These are phyloP conservation scores for Glaciozyma antarctica DNA, from an alignment of 768 basidiomycete species.

Conservation along the genomic window DNA sequence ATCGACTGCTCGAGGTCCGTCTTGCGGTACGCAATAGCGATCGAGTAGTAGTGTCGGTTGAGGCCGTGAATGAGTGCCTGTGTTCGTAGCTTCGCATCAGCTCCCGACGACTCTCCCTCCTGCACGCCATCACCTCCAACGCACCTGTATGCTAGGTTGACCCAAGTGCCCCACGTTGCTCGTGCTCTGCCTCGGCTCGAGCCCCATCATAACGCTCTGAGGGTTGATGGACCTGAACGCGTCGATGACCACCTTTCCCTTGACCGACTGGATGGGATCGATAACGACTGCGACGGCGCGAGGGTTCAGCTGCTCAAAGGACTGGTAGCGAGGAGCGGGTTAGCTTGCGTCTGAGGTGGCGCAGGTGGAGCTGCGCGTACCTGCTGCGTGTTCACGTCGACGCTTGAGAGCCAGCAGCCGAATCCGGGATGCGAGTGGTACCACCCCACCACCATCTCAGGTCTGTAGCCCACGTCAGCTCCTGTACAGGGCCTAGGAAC, in stretches of 20 bases:
- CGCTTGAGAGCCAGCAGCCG: slow-evolving; percentile 97
- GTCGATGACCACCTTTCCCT: slow-evolving; percentile 93
- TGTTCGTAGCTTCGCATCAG: not conserved
- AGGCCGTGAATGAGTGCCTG: slow-evolving; percentile 66
- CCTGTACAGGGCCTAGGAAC: not conserved
- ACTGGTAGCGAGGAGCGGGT: slow-evolving; percentile 47
- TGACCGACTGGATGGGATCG: slow-evolving; percentile 98
- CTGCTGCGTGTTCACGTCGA: slow-evolving; percentile 98
- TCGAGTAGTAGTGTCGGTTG: slow-evolving; percentile 96
- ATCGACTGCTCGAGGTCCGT: slow-evolving; percentile 96
- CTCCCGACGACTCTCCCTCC: not conserved
- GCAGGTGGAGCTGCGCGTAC: slow-evolving; percentile 43
- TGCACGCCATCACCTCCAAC: not conserved
- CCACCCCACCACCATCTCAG: slow-evolving; percentile 99
- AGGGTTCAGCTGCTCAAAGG: slow-evolving; percentile 85
- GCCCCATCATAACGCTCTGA: slow-evolving; percentile 71
- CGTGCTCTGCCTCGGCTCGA: slow-evolving; percentile 92
- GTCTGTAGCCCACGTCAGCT: slow-evolving; percentile 45
- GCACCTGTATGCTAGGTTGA: slow-evolving; percentile 91
- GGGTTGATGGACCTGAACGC: slow-evolving; percentile 96
- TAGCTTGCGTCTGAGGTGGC: not conserved
- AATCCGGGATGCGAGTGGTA: slow-evolving; percentile 99
- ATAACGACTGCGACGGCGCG: slow-evolving; percentile 95
- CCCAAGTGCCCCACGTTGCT: slow-evolving; percentile 98
- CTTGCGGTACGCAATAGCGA: slow-evolving; percentile 95